phyloP scores from a whole-genome alignment of 306 rosid genomes.

The Parietaria judaica region DNA sequence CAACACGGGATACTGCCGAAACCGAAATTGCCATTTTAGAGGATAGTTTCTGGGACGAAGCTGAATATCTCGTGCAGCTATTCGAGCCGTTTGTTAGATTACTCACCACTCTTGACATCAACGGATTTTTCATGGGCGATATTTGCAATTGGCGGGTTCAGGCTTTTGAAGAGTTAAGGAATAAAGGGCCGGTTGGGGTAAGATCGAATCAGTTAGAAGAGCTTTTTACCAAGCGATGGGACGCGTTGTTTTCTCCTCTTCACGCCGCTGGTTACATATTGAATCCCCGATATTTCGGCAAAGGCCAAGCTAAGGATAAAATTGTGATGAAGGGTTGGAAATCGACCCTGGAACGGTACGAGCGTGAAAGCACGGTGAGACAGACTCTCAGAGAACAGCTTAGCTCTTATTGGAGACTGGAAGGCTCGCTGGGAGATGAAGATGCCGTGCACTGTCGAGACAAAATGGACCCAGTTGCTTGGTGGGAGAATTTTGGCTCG shows the following conservation, averaged over 20 bases:
- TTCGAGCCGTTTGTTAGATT: slow-evolving; percentile 39
- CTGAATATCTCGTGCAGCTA: slow-evolving; percentile 29
- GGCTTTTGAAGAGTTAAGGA: slow-evolving; percentile 34
- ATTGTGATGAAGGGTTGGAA: slow-evolving; percentile 55
- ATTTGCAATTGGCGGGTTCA: slow-evolving; percentile 42
- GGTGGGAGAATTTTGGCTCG: slow-evolving; percentile 58
- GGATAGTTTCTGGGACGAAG: slow-evolving; percentile 40
- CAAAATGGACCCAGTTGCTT: slow-evolving; percentile 46
- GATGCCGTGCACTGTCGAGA: slow-evolving; percentile 37
- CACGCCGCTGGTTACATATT: slow-evolving; percentile 49
- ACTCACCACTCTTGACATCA: slow-evolving; percentile 24
- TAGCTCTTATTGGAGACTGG: slow-evolving; percentile 41
- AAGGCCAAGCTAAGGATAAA: slow-evolving; percentile 47
- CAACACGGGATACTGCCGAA: slow-evolving; percentile 19
- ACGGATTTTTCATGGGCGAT: slow-evolving; percentile 43
- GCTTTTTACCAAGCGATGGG: slow-evolving; percentile 47
- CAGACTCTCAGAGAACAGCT: slow-evolving; percentile 49
- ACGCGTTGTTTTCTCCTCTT: slow-evolving; percentile 44
- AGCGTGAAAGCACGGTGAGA: slow-evolving; percentile 29
- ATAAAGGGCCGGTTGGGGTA: slow-evolving; percentile 25
- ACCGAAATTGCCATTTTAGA: slow-evolving; percentile 39
- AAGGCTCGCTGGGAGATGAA: slow-evolving; percentile 45
- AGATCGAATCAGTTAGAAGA: slow-evolving; percentile 36
- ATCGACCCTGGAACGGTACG: slow-evolving; percentile 38
- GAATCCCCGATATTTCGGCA: slow-evolving; percentile 44